phyloP scores from a whole-genome alignment of 2,329 filamentous ascomycete species.

The Exophiala lecanii-corni region DNA sequence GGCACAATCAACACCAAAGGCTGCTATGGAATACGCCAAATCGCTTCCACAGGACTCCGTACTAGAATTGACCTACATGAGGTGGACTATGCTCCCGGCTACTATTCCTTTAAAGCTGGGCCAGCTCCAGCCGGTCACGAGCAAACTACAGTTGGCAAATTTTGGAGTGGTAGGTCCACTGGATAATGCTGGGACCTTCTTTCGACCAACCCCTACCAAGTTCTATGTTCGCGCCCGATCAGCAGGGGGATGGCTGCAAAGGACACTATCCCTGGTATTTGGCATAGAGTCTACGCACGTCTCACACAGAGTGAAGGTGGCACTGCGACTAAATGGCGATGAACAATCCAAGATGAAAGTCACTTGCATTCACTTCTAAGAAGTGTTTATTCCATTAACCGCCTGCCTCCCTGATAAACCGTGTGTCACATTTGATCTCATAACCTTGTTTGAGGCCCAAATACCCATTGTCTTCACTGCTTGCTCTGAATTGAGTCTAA shows the following conservation, averaged over 20 bases:
- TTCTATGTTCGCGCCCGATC: conserved; percentile 39
- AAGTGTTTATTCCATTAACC: too few relatives aligned
- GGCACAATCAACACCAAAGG: conserved; percentile 56
- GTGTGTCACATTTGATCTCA: too few relatives aligned
- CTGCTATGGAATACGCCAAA: conserved; percentile 40
- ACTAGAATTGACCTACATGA: conserved; percentile 43
- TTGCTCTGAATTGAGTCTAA: too few relatives aligned
- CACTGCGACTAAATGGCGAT: conserved; percentile 18
- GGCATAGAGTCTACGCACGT: conserved; percentile 39
- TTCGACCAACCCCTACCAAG: conserved; percentile 34
- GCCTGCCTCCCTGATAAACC: too few relatives aligned
- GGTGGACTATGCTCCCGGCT: conserved; percentile 40
- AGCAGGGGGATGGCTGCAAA: conserved; percentile 30
- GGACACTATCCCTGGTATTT: conserved; percentile 38
- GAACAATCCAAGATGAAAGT: conserved; percentile 3
- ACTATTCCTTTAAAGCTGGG: conserved; percentile 39
- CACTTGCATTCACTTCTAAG: too few relatives aligned
- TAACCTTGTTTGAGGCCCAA: too few relatives aligned
- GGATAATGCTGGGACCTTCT: conserved; percentile 35
- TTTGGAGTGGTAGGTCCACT: conserved; percentile 36
- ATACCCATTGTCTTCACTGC: too few relatives aligned
- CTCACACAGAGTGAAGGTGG: conserved; percentile 29
- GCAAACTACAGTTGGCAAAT: conserved; percentile 36
- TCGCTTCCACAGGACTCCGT: conserved; percentile 41
- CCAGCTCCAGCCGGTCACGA: conserved; percentile 36